Evolutionary conservation across 768 basidiomycete species (phyloP), one percentile per base, ranked within the genome.

Genomic region (Rubroboletus satanas): DNA sequence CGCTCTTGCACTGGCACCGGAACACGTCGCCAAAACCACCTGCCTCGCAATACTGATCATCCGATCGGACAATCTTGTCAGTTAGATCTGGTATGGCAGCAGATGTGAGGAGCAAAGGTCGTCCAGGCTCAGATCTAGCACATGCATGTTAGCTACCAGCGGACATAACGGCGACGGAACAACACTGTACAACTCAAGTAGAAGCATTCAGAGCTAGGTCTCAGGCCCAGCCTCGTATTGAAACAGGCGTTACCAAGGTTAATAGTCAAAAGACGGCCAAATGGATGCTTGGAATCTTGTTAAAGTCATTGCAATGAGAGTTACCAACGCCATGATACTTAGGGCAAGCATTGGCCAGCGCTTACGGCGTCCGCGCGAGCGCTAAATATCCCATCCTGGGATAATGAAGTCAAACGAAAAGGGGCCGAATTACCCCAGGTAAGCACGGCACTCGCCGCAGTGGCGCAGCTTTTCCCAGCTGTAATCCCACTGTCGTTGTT

Each of bases 1-100:
- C 29, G 5, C 18, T 46, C 38, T 11, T 29, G 41, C 43, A 55
- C 17, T 2, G 44, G 35, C 57, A 54, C 5, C 26, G 47, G 28
- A 49, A 59, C 14, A 54, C 47, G 21, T 59, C 57, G 6, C 57
- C 51, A 35, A 54, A 59, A 5, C 38, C 51, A 2, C 57, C 51
- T 29, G 51, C 48, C 3, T 17, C 56, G 5, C 11, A 36, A 26
- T 52, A 58, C 9, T 49, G 56, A 21, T 18, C 36, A 11, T 54
- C 12, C 2, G 21, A 12, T 39, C 36, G 49, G 21, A 43, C 12
- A 32, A 51, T 42, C 15, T 6, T 46, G 26, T 39, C 18, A 0
- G 58, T 54, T 23, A 60, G 28, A 33, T 59, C 39, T 7, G 33
- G 43, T 11, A 45, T 45, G 23, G n/a, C 12, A 2, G 28, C 6